Evolutionary conservation across 2,329 filamentous ascomycete genomes (phyloP).

Genomic region (Ambrosiella cleistominuta): DNA sequence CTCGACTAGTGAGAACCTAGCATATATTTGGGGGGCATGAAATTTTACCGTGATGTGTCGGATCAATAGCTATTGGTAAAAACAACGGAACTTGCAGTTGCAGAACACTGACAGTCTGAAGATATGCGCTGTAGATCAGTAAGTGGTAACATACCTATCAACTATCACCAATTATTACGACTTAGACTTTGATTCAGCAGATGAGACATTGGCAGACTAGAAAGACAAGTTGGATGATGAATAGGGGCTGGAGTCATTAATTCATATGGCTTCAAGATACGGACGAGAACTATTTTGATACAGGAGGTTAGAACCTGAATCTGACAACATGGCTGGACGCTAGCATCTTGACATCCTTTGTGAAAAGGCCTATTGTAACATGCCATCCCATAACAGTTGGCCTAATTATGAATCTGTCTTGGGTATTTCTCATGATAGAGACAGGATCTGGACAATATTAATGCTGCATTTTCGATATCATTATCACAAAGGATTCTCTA

Average conservation of each 20-base stretch:
- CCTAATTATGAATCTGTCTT: not conserved
- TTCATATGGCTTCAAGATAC: no score
- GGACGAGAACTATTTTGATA: not conserved
- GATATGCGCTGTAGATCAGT: not conserved
- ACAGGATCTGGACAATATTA: no score
- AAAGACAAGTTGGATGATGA: not conserved
- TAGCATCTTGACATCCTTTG: not conserved
- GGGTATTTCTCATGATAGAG: no score
- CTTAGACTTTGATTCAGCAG: no score
- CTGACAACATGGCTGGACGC: not conserved
- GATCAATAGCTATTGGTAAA: no score
- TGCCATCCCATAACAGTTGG: not conserved
- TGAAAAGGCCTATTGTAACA: not conserved
- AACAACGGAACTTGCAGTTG: not conserved
- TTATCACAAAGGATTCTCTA: no score
- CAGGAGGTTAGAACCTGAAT: not conserved
- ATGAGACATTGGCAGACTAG: not conserved
- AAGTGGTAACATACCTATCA: no score
- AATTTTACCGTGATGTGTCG: no score
- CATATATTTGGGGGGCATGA: no score
- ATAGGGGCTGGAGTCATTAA: no score
- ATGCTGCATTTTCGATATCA: no score
- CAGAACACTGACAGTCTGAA: not conserved
- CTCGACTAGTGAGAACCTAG: not conserved
- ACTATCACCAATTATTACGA: no score